These are phyloP conservation scores for Polyplosphaeria fusca DNA, from an alignment of 495 filamentous ascomycete species.

Conservation along the genomic window DNA sequence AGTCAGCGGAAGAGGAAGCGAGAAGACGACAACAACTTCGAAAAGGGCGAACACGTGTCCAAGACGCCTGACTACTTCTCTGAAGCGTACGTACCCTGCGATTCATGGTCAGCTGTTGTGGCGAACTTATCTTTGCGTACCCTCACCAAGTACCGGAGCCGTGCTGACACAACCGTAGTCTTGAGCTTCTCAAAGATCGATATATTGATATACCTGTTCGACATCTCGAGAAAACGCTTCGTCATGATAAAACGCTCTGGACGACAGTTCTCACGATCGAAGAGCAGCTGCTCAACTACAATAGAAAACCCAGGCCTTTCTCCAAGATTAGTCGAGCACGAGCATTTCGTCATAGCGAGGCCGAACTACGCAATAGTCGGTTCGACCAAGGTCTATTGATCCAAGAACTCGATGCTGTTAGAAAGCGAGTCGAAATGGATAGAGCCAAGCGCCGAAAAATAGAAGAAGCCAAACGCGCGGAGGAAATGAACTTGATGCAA, in stretches of 20 bases:
- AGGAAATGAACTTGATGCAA: constrained; percentile 47
- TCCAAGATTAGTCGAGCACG: background rate
- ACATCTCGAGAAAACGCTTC: constrained; percentile 48
- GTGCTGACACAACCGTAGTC: constrained; percentile 2
- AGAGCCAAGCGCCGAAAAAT: constrained; percentile 16
- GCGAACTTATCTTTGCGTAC: background rate
- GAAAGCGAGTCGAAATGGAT: constrained; percentile 28
- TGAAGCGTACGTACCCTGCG: constrained; percentile 14
- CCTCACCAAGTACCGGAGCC: background rate
- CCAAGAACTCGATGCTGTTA: constrained; percentile 27
- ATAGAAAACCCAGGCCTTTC: background rate
- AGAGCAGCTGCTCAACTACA: constrained; percentile 40
- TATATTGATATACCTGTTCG: constrained; percentile 47
- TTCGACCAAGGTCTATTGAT: background rate
- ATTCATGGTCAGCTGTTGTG: background rate
- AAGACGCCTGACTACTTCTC: background rate
- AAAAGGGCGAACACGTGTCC: constrained; percentile 5
- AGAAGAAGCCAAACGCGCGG: constrained; percentile 40
- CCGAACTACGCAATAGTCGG: background rate
- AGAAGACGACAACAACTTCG: constrained; percentile 24
- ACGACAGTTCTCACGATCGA: constrained; percentile 47
- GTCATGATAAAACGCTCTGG: constrained; percentile 44
- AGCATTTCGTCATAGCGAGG: background rate
- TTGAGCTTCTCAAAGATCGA: constrained; percentile 45
- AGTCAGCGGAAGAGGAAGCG: constrained; percentile 34